A percentile compares a stretch with the other conserved stretches of the same genome.
Evolutionary conservation across 306 rosid genomes (phyloP).

Genomic region (Dalbergia cultrata): DNA sequence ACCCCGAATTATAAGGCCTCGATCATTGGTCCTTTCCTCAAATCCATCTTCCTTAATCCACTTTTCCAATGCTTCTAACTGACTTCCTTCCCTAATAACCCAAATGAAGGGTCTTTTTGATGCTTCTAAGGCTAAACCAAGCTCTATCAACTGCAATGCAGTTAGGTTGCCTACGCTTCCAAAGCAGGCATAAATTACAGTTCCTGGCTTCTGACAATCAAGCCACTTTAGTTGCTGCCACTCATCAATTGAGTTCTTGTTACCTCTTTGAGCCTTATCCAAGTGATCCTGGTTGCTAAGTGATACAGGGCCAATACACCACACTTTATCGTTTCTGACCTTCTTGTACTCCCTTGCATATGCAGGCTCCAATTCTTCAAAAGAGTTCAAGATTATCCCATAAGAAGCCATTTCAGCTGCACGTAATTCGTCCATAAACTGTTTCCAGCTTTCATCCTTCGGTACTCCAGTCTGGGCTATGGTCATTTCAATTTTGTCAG

Average conservation of each 20-base stretch:
- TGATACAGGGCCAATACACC: conserved; percentile 71
- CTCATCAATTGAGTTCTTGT: conserved; percentile 48
- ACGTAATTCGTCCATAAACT: neutral
- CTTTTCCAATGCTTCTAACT: conserved; percentile 46
- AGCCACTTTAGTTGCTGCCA: conserved; percentile 61
- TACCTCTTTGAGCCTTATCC: conserved; percentile 70
- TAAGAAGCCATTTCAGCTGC: conserved; percentile 53
- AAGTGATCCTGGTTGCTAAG: conserved; percentile 47
- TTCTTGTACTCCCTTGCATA: conserved; percentile 57
- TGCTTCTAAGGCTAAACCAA: conserved; percentile 64
- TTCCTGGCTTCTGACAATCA: conserved; percentile 44
- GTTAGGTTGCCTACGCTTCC: conserved; percentile 58
- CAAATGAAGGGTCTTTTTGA: conserved; percentile 65
- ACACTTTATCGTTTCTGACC: conserved; percentile 48
- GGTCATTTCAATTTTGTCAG: conserved; percentile 55
- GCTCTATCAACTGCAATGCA: conserved; percentile 49
- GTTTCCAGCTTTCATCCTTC: neutral
- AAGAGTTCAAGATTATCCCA: conserved; percentile 62
- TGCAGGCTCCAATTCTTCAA: conserved; percentile 68
- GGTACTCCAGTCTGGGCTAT: conserved; percentile 26
- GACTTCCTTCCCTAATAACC: conserved; percentile 55
- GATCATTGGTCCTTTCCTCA: conserved; percentile 51
- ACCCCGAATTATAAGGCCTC: conserved; percentile 56
- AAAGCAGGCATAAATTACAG: conserved; percentile 66
- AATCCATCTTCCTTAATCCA: conserved; percentile 51